phyloP scores from a whole-genome alignment of 2,329 filamentous ascomycete genomes.

The Blastomyces silverae region DNA sequence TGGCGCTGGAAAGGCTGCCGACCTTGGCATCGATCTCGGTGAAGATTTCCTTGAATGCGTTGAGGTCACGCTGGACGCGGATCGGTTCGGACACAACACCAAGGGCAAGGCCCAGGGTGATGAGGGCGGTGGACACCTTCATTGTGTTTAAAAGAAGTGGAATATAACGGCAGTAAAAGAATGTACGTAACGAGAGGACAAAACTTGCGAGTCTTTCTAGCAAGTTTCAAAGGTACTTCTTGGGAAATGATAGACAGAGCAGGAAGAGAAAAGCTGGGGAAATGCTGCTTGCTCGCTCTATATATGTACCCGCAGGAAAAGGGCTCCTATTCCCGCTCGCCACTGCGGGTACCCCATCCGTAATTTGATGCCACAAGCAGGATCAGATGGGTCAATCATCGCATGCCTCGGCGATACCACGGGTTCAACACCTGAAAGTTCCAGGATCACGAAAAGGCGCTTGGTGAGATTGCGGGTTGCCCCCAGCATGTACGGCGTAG shows the following conservation, averaged over 20 bases:
- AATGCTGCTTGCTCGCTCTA: constrained; percentile 4
- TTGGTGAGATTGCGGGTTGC: background rate
- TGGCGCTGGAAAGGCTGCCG: constrained; percentile 23
- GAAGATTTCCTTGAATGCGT: constrained; percentile 13
- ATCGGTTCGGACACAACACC: constrained; percentile 15
- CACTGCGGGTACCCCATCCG: background rate
- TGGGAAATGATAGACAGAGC: background rate
- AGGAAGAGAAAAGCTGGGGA: constrained; percentile 2
- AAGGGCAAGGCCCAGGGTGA: constrained; percentile 20
- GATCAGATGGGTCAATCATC: background rate
- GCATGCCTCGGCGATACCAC: background rate
- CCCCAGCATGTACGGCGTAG: too few species aligned
- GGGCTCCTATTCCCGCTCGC: background rate
- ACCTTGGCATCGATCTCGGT: constrained; percentile 21
- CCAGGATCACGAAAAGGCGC: background rate
- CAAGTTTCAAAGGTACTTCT: constrained; percentile 9
- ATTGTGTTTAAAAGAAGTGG: constrained; percentile 15
- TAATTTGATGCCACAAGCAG: background rate
- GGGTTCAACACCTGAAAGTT: constrained; percentile 1
- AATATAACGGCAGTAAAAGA: constrained; percentile 2
- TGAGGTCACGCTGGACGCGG: constrained; percentile 16
- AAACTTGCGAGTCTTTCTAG: constrained; percentile 4
- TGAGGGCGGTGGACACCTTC: constrained; percentile 19
- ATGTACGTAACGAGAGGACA: constrained; percentile 12
- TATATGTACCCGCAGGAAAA: constrained; percentile 1